phyloP scores from a whole-genome alignment of 441 rosid genomes.

The Erodium chrysanthum region DNA sequence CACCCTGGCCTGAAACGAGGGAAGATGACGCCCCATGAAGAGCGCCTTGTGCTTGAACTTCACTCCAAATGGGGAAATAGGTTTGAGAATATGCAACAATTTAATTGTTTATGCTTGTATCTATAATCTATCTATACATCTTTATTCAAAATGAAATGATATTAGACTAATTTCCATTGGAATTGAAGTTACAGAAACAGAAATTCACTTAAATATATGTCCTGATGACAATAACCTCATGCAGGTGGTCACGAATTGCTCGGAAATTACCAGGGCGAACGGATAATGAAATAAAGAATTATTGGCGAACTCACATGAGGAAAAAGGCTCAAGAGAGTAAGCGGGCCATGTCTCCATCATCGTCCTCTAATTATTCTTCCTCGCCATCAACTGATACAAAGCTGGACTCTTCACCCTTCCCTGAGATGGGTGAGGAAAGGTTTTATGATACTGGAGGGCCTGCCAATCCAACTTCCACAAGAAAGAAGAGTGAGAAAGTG shows the following conservation, averaged over 20 bases:
- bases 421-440: slow-evolving; percentile 37
- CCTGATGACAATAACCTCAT: slow-evolving; percentile 11
- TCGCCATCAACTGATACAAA: slow-evolving; percentile 44
- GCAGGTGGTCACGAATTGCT: slow-evolving; percentile 93
- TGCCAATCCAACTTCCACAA: slow-evolving; percentile 22
- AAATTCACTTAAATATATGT: background rate
- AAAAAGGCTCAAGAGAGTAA: slow-evolving; percentile 82
- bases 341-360: slow-evolving; percentile 34
- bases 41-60: slow-evolving; percentile 75
- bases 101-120: background rate
- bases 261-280: slow-evolving; percentile 82
- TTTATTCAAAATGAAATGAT: background rate
- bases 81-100: slow-evolving; percentile 29
- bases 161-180: background rate
- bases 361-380: slow-evolving; percentile 38
- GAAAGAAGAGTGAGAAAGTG: slow-evolving; percentile 25
- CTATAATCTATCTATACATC: background rate
- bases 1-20: slow-evolving; percentile 91
- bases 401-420: slow-evolving; percentile 29
- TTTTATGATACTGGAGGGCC: slow-evolving; percentile 66
- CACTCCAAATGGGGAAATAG: slow-evolving; percentile 94
- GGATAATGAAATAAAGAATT: slow-evolving; percentile 94
- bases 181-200: background rate
- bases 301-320: slow-evolving; percentile 81
- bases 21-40: slow-evolving; percentile 89